phyloP scores from a whole-genome alignment of 306 rosid genomes.

The Clitoria ternatea region DNA sequence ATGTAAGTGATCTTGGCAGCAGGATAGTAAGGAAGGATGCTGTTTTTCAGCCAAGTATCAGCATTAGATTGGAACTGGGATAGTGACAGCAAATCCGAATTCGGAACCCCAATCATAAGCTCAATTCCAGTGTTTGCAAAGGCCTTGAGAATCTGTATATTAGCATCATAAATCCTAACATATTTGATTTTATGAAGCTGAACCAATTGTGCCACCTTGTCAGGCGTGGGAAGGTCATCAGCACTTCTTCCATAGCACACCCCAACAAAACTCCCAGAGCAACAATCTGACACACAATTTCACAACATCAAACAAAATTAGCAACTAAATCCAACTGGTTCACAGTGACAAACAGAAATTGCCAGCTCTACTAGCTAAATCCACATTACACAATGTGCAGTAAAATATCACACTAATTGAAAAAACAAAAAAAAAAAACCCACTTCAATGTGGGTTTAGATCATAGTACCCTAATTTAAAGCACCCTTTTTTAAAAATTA shows the following conservation, averaged over 20 bases:
- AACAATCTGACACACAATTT: slow-evolving; percentile 43
- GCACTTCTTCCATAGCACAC: slow-evolving; percentile 97
- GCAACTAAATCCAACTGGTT: too few relatives aligned
- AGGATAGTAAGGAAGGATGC: slow-evolving; percentile 82
- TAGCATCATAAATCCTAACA: slow-evolving; percentile 81
- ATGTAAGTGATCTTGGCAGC: slow-evolving; percentile 88
- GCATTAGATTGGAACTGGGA: slow-evolving; percentile 94
- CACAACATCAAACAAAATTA: not conserved
- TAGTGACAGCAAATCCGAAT: slow-evolving; percentile 75
- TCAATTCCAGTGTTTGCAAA: slow-evolving; percentile 86
- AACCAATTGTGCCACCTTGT: slow-evolving; percentile 84
- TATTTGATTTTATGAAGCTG: slow-evolving; percentile 81
- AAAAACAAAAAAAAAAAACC: too few relatives aligned
- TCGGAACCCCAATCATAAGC: slow-evolving; percentile 86
- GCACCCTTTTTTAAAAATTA: not conserved
- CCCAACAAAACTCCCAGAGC: slow-evolving; percentile 80
- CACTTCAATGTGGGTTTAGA: not conserved
- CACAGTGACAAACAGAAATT: not conserved
- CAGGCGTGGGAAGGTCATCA: slow-evolving; percentile 95
- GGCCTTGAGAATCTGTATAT: slow-evolving; percentile 84
- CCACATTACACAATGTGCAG: not conserved
- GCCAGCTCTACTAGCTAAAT: not conserved
- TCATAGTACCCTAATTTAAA: not conserved
- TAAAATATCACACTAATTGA: not conserved
- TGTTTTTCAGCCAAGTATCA: slow-evolving; percentile 86